A percentile compares a stretch with the other conserved stretches of the same genome.
These are phyloP conservation scores for Trichophaea hybrida DNA, from an alignment of 2,329 filamentous ascomycete species.

Conservation along the genomic window DNA sequence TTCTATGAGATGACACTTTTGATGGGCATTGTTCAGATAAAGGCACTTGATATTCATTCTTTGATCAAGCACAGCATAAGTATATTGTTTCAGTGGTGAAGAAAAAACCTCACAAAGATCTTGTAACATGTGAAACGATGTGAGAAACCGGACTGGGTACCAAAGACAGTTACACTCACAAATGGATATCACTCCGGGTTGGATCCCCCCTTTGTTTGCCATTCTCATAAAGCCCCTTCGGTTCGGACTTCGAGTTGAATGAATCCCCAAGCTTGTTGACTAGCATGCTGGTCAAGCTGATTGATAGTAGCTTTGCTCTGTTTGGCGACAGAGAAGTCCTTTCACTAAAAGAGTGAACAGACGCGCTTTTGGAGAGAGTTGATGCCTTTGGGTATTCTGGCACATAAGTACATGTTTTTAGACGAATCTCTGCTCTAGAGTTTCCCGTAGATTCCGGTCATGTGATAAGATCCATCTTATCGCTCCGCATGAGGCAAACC, in stretches of 20 bases:
- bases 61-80: no score
- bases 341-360: background rate
- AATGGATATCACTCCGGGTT: no score
- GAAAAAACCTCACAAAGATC: no score
- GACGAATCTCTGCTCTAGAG: no score
- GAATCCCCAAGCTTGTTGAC: background rate
- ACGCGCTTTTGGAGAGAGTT: background rate
- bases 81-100: no score
- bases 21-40: no score
- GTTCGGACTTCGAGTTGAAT: background rate
- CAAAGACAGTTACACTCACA: no score
- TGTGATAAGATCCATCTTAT: background rate
- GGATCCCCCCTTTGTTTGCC: slow-evolving; percentile 38
- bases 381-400: slow-evolving; percentile 27
- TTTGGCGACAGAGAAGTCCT: background rate
- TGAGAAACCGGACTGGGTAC: no score
- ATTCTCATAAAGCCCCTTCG: slow-evolving; percentile 46
- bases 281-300: background rate
- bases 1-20: no score
- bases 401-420: no score
- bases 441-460: background rate
- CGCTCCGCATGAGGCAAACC: background rate
- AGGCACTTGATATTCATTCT: no score
- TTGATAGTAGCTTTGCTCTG: background rate
- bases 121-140: no score